Percentiles rank a stretch among this genome's conserved stretches.
Evolutionary conservation across 768 basidiomycete genomes (phyloP).

Genomic region (Holtermanniella nyarrowii): DNA sequence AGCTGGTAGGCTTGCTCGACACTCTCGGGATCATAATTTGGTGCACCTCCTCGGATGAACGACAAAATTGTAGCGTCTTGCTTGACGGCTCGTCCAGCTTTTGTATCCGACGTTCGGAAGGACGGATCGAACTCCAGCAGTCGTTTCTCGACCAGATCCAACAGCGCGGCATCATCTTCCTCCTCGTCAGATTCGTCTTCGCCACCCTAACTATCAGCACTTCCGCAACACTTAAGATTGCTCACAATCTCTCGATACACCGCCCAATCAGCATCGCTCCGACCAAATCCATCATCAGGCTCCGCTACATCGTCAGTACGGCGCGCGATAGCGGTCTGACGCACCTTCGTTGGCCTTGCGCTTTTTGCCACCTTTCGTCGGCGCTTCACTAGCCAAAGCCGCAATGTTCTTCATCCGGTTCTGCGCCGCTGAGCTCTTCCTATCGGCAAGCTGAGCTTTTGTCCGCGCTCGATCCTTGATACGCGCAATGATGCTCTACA

Average conservation of each 20-base stretch:
- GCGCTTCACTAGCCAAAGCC: conserved; percentile 69
- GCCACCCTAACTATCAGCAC: conserved; percentile 31
- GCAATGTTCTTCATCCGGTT: conserved; percentile 94
- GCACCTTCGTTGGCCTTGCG: conserved; percentile 67
- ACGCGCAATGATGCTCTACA: conserved; percentile 64
- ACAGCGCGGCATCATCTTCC: conserved; percentile 66
- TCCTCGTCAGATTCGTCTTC: conserved; percentile 66
- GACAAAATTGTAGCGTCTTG: conserved; percentile 77
- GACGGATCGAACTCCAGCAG: conserved; percentile 72
- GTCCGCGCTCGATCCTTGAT: conserved; percentile 75
- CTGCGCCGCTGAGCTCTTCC: conserved; percentile 91
- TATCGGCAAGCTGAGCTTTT: conserved; percentile 70
- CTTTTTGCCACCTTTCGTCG: conserved; percentile 64
- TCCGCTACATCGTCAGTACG: neutral
- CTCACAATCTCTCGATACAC: conserved; percentile 93
- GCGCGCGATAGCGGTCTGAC: conserved; percentile 16
- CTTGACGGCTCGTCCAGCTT: conserved; percentile 62
- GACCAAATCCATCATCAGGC: conserved; percentile 83
- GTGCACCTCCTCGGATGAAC: conserved; percentile 48
- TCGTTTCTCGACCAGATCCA: conserved; percentile 66
- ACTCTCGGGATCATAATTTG: conserved; percentile 52
- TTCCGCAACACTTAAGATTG: neutral
- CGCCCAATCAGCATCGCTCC: conserved; percentile 91
- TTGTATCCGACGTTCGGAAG: conserved; percentile 72
- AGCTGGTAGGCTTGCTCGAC: conserved; percentile 50